These are phyloP conservation scores for Kazachstania sp. DNA, from an alignment of 1,139 yeast species.

Conservation along the genomic window DNA sequence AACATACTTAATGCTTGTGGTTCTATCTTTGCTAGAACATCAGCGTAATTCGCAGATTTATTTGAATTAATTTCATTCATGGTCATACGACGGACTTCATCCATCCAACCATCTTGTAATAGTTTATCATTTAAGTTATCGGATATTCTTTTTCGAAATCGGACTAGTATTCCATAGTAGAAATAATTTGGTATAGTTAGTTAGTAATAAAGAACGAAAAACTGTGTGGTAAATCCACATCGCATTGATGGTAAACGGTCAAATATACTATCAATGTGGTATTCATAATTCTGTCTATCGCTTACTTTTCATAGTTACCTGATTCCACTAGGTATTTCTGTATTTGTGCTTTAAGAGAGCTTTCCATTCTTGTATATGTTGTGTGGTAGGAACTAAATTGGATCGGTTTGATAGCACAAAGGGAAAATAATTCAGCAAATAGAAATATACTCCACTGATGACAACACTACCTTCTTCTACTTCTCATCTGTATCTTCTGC, in stretches of 20 bases:
- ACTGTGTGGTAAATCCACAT: no score
- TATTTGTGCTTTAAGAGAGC: conserved; percentile 46
- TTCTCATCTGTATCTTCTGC: no score
- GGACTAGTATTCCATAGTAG: background rate
- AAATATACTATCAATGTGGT: no score
- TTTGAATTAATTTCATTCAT: conserved; percentile 34
- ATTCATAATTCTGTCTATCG: background rate
- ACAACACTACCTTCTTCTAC: no score
- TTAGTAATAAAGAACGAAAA: no score
- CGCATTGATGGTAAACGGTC: no score
- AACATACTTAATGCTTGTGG: conserved; percentile 54
- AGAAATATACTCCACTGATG: no score
- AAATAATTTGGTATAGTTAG: no score
- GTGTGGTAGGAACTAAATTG: no score
- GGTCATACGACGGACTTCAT: conserved; percentile 57
- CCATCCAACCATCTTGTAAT: conserved; percentile 80
- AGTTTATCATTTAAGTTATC: conserved; percentile 54
- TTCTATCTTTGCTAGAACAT: conserved; percentile 46
- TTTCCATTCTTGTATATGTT: conserved; percentile 28
- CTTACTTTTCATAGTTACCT: conserved; percentile 64
- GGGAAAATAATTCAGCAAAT: no score
- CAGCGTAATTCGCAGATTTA: conserved; percentile 42
- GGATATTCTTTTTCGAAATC: conserved; percentile 36
- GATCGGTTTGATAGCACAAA: no score
- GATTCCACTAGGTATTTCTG: conserved; percentile 64